phyloP scores from a whole-genome alignment of 2,329 filamentous ascomycete species.

The Thielaviopsis musarum region DNA sequence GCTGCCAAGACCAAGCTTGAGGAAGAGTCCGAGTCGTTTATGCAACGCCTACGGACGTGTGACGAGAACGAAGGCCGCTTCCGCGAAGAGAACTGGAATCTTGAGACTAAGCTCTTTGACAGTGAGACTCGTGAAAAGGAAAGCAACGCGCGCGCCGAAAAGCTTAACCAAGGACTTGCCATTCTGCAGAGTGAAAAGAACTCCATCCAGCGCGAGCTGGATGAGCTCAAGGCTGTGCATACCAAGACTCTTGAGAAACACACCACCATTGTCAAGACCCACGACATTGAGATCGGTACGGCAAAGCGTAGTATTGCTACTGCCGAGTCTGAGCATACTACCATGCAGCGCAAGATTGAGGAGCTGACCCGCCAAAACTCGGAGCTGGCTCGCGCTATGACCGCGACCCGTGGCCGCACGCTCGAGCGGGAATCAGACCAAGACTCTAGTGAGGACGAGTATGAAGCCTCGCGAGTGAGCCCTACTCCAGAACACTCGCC shows the following conservation, averaged over 20 bases:
- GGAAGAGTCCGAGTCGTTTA: slow-evolving; percentile 61
- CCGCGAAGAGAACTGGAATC: slow-evolving; percentile 96
- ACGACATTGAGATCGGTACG: slow-evolving; percentile 75
- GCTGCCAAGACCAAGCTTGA: slow-evolving; percentile 66
- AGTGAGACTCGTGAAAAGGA: slow-evolving; percentile 58
- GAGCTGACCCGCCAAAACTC: slow-evolving; percentile 80
- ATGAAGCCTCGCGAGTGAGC: slow-evolving; percentile 49
- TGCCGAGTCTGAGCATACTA: slow-evolving; percentile 61
- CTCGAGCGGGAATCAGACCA: slow-evolving; percentile 46
- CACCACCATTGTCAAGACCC: slow-evolving; percentile 56
- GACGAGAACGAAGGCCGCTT: slow-evolving; percentile 92
- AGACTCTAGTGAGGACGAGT: slow-evolving; percentile 42
- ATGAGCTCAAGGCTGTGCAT: slow-evolving; percentile 70
- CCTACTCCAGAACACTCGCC: slow-evolving; percentile 79
- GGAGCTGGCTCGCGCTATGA: slow-evolving; percentile 72
- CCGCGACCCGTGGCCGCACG: slow-evolving; percentile 50
- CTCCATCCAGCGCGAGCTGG: slow-evolving; percentile 65
- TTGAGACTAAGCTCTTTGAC: slow-evolving; percentile 86
- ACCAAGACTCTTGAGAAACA: slow-evolving; percentile 72
- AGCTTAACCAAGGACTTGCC: slow-evolving; percentile 57
- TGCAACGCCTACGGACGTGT: slow-evolving; percentile 62
- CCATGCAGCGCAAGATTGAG: slow-evolving; percentile 70
- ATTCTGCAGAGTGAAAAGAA: slow-evolving; percentile 58
- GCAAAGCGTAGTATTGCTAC: slow-evolving; percentile 65
- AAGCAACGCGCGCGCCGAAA: slow-evolving; percentile 65